These are phyloP conservation scores for Biscutella auriculata DNA, from an alignment of 441 rosid species.

Conservation along the genomic window DNA sequence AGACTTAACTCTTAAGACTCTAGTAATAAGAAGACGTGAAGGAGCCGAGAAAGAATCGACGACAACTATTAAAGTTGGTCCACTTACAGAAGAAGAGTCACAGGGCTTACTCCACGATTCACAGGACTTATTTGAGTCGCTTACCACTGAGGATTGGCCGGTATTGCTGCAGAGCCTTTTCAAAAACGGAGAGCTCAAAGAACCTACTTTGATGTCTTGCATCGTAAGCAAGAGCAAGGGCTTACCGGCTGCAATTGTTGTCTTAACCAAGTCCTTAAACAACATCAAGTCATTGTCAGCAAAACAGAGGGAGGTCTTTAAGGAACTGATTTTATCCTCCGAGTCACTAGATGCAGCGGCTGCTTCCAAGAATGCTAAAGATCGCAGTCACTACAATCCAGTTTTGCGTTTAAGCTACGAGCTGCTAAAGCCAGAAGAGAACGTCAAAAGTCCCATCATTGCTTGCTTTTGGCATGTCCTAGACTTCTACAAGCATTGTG, in stretches of 20 bases:
- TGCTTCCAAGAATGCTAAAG: conserved; percentile 17
- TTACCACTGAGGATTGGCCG: not conserved
- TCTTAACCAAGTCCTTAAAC: conserved; percentile 26
- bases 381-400: not conserved
- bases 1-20: not conserved
- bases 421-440: conserved; percentile 2
- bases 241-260: conserved; percentile 25
- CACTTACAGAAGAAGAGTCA: not conserved
- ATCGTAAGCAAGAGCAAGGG: conserved; percentile 18
- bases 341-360: conserved; percentile 1
- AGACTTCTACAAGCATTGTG: conserved; percentile 16
- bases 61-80: not conserved
- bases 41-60: not conserved
- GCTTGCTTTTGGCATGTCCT: conserved; percentile 41
- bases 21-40: conserved; percentile 22
- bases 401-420: conserved; percentile 16
- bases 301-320: conserved; percentile 6
- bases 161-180: not conserved
- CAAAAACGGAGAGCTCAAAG: not conserved
- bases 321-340: conserved; percentile 7
- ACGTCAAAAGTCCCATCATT: not conserved
- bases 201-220: not conserved
- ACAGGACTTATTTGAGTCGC: not conserved
- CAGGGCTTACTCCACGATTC: not conserved
- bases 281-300: not conserved